Percentiles rank a stretch among this genome's conserved stretches.
These are phyloP conservation scores for Beauveria brongniartii DNA, from an alignment of 2,329 filamentous ascomycete species.

Conservation along the genomic window DNA sequence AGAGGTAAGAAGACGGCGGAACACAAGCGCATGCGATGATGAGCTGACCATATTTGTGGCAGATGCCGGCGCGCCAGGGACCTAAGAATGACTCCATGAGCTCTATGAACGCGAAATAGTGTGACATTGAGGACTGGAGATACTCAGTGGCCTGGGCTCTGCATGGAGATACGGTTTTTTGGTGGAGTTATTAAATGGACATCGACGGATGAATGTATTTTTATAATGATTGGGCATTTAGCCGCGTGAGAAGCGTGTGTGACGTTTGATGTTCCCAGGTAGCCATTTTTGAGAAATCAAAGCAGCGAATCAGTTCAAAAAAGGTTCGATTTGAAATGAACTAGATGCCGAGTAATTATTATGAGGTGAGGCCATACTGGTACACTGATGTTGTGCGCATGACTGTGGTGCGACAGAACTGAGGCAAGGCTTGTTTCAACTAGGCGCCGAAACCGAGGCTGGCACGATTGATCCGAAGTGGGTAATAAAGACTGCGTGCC, in stretches of 20 bases:
- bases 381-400: background rate
- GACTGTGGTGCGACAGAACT: background rate
- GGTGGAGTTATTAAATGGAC: background rate
- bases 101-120: slow-evolving; percentile 33
- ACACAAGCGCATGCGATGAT: slow-evolving; percentile 7
- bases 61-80: slow-evolving; percentile 47
- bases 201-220: slow-evolving; percentile 3
- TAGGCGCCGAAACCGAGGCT: background rate
- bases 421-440: slow-evolving; percentile 7
- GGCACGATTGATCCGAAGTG: too few relatives aligned
- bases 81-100: slow-evolving; percentile 45
- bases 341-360: background rate
- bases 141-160: too few relatives aligned
- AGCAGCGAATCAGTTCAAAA: background rate
- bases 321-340: background rate
- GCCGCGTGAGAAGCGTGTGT: background rate
- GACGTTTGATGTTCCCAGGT: background rate
- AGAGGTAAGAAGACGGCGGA: slow-evolving; percentile 31
- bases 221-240: background rate
- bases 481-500: too few relatives aligned
- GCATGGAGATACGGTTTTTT: too few relatives aligned
- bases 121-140: too few relatives aligned
- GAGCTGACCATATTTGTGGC: background rate
- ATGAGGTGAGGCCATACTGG: background rate
- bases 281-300: background rate